Conservation (phyloP, 805 yeast genomes). For the Barnettozyma wickerhamii region DNA sequence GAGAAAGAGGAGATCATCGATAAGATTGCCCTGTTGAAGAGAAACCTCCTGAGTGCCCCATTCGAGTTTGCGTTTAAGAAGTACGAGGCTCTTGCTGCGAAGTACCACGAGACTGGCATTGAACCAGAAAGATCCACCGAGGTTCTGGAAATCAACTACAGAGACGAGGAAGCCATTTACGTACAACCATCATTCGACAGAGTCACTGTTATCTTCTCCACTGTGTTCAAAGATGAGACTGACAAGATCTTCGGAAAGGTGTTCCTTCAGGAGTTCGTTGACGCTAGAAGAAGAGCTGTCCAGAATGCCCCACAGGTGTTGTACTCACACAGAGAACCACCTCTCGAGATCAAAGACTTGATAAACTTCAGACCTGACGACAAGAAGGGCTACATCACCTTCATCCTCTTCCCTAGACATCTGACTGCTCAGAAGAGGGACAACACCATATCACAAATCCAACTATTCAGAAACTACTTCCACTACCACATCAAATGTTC, state of each 20-base stretch:
- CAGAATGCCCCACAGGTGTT: slow-evolving; percentile 98
- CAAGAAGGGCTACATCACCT: slow-evolving; percentile 53
- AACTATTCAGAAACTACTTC: slow-evolving; percentile 92
- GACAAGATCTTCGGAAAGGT: slow-evolving; percentile 89
- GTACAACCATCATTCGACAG: slow-evolving; percentile 92
- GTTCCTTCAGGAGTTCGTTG: slow-evolving; percentile 89
- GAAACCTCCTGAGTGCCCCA: slow-evolving; percentile 89
- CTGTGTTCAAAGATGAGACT: slow-evolving; percentile 93
- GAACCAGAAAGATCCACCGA: slow-evolving; percentile 22
- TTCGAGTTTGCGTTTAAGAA: slow-evolving; percentile 80
- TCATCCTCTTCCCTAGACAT: slow-evolving; percentile 82
- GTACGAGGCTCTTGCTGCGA: slow-evolving; percentile 55
- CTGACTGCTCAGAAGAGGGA: slow-evolving; percentile 64
- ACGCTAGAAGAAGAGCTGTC: slow-evolving; percentile 90
- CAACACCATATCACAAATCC: slow-evolving; percentile 86
- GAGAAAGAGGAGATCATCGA: slow-evolving; percentile 48
- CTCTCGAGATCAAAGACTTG: slow-evolving; percentile 67
- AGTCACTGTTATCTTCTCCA: slow-evolving; percentile 93
- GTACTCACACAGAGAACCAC: slow-evolving; percentile 87
- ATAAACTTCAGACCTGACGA: slow-evolving; percentile 36
- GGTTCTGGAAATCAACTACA: slow-evolving; percentile 56
- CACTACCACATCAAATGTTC: slow-evolving; percentile 98
- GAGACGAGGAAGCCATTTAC: slow-evolving; percentile 90
- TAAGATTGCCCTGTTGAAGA: slow-evolving; percentile 70
- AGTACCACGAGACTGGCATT: slow-evolving; percentile 26